Evolutionary conservation across 2,329 filamentous ascomycete genomes (phyloP).

Genomic region (Coniochaeta pulveracea): DNA sequence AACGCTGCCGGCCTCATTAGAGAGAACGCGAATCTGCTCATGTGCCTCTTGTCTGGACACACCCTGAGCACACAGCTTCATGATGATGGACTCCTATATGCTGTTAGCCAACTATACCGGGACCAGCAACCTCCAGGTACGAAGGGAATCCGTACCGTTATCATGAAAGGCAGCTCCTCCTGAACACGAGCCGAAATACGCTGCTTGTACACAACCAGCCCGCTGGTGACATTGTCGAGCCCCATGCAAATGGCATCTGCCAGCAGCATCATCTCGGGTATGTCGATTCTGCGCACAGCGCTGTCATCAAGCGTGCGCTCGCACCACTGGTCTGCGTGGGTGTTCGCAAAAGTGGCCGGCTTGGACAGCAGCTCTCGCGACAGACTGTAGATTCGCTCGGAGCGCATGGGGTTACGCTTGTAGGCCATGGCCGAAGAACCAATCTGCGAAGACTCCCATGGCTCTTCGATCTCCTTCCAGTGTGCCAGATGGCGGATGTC

Average conservation of each 20-base stretch:
- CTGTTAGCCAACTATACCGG: too few relatives aligned
- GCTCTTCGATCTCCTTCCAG: slow-evolving; percentile 79
- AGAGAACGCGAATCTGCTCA: slow-evolving; percentile 76
- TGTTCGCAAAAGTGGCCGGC: slow-evolving; percentile 44
- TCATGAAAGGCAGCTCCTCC: slow-evolving; percentile 80
- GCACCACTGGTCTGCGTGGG: slow-evolving; percentile 55
- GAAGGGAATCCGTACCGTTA: too few relatives aligned
- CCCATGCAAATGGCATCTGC: slow-evolving; percentile 58
- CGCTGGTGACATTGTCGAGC: slow-evolving; percentile 55
- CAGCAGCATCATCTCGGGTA: slow-evolving; percentile 53
- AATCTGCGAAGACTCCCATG: slow-evolving; percentile 71
- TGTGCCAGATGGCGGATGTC: slow-evolving; percentile 66
- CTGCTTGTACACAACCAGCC: slow-evolving; percentile 66
- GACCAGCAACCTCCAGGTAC: too few relatives aligned
- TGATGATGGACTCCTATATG: slow-evolving; percentile 51
- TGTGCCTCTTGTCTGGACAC: slow-evolving; percentile 70
- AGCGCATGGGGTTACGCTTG: slow-evolving; percentile 37
- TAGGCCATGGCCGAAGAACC: slow-evolving; percentile 50
- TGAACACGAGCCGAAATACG: slow-evolving; percentile 57
- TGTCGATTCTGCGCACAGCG: slow-evolving; percentile 53
- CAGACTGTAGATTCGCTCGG: slow-evolving; percentile 32
- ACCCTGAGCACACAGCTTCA: slow-evolving; percentile 64
- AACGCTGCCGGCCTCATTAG: background rate
- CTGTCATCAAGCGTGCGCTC: slow-evolving; percentile 70
- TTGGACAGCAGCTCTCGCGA: slow-evolving; percentile 22